phyloP scores from a whole-genome alignment of 1,139 yeast genomes.

The Lodderomyces jiufengensis region DNA sequence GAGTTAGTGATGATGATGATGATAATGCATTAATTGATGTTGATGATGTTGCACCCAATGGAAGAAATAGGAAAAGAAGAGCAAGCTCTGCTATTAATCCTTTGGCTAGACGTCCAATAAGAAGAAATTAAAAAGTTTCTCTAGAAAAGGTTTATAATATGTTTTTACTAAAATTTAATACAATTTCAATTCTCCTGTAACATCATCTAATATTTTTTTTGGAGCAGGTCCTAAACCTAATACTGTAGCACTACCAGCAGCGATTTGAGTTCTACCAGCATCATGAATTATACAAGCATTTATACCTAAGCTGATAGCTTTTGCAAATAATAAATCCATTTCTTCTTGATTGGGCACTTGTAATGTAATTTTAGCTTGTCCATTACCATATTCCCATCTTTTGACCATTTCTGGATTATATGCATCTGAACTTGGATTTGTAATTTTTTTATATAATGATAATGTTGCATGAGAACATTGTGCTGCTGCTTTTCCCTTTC shows the following conservation, averaged over 20 bases:
- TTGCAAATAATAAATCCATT: slow-evolving; percentile 73
- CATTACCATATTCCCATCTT: slow-evolving; percentile 76
- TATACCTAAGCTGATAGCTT: slow-evolving; percentile 75
- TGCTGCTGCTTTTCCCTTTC: slow-evolving; percentile 95
- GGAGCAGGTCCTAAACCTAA: slow-evolving; percentile 97
- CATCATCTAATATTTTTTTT: slow-evolving; percentile 70
- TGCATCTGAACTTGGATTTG: slow-evolving; percentile 49
- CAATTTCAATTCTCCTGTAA: slow-evolving; percentile 74
- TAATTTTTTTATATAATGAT: slow-evolving; percentile 75
- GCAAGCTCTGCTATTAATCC: slow-evolving; percentile 47
- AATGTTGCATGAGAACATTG: slow-evolving; percentile 98
- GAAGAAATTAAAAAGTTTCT: slow-evolving; percentile 6
- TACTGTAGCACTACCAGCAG: slow-evolving; percentile 93
- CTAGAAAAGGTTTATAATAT: slow-evolving; percentile 2
- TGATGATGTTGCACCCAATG: slow-evolving; percentile 34
- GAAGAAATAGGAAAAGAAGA: slow-evolving; percentile 34
- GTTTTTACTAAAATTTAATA: slow-evolving; percentile 40
- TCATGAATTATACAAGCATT: slow-evolving; percentile 83
- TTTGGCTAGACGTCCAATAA: slow-evolving; percentile 20
- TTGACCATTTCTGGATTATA: slow-evolving; percentile 56
- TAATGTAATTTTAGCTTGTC: slow-evolving; percentile 94
- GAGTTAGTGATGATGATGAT: slow-evolving; percentile 33
- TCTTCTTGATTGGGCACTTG: slow-evolving; percentile 74
- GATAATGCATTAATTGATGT: slow-evolving; percentile 38
- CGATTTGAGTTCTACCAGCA: slow-evolving; percentile 96